These are phyloP conservation scores for Fragaria ananassa DNA, from an alignment of 306 rosid genomes.

Conservation along the genomic window DNA sequence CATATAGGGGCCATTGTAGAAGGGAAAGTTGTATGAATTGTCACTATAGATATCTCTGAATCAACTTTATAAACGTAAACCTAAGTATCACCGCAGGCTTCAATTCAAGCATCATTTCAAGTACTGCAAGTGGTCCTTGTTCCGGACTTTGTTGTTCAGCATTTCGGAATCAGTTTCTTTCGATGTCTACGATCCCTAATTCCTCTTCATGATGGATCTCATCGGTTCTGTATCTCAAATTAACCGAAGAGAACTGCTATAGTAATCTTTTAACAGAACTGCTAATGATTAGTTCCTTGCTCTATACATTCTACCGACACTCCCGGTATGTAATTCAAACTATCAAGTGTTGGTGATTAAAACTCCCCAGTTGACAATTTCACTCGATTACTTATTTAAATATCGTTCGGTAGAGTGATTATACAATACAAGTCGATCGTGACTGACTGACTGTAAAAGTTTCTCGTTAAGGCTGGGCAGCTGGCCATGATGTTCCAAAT, in stretches of 20 bases:
- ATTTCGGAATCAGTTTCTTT: neutral
- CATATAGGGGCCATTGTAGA: neutral
- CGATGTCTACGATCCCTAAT: neutral
- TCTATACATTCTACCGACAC: neutral
- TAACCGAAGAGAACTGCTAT: neutral
- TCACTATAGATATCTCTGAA: neutral
- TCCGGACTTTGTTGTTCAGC: neutral
- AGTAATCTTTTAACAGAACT: neutral
- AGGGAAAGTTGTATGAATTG: neutral
- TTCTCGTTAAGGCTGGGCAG: neutral
- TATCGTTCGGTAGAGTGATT: neutral
- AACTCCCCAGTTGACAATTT: neutral
- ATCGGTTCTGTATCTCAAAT: neutral
- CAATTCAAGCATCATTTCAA: neutral
- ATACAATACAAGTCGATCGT: neutral
- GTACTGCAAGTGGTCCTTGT: neutral
- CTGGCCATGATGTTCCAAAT: neutral
- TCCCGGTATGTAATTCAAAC: neutral
- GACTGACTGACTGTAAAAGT: neutral
- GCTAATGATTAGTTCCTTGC: no score
- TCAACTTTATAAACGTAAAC: neutral
- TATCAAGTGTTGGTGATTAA: neutral
- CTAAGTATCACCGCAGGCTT: neutral
- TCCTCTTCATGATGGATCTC: neutral
- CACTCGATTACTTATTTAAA: neutral